Base-by-base conservation (phyloP, 352 stramenopile species). In the Phytopythium vexans region DNA sequence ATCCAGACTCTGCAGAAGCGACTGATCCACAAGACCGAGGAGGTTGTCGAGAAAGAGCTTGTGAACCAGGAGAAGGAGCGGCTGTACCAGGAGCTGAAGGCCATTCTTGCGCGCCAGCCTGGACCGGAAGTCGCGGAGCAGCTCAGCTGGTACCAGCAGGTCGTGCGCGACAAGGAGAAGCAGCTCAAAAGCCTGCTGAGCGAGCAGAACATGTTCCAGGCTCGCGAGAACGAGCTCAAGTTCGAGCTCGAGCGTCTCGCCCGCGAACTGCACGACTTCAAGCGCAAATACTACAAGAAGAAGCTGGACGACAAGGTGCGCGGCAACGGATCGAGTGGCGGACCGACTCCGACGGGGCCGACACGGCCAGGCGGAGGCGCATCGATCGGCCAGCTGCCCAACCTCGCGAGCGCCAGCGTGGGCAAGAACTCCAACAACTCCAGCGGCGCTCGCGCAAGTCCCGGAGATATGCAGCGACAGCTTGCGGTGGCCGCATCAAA, bases 121-220 rank as follows among this genome's bases (percentile, higher is more conserved):
- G 94, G 94, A 3, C 93, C 92, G 21, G 94, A 99, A 72, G 88
- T 98, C 15, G 91, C 92, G 11, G 92, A 98, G 75, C 93, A 98
- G 65, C 79, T 98, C 8, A 95, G 78, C 52, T 94, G 87, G 64
- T 98, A 98, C 61, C 92, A 98, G 73, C 85, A 97, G 44, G 88
- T 95, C 45, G 88, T 99, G 27, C 96, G 95, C 56, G 93, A 98
- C 52, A 99, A 99, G 66, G 92, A 95, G 8, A 94, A 96, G 52
- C 94, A 98, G 64, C 92, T 99, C 75, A 98, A 98, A 70, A 95
- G 92, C 15, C 92, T 99, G 70, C 86, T 97, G 33, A 92, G 82
- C 50, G 96, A 99, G 60, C 92, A 99, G 53, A 99, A 99, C 68
- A 99, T 99, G 96, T 93, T 96, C 52, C 77, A 94, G 58, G 85